Base-by-base conservation (phyloP, 345 rosid species). In the Murraya koenigii region DNA sequence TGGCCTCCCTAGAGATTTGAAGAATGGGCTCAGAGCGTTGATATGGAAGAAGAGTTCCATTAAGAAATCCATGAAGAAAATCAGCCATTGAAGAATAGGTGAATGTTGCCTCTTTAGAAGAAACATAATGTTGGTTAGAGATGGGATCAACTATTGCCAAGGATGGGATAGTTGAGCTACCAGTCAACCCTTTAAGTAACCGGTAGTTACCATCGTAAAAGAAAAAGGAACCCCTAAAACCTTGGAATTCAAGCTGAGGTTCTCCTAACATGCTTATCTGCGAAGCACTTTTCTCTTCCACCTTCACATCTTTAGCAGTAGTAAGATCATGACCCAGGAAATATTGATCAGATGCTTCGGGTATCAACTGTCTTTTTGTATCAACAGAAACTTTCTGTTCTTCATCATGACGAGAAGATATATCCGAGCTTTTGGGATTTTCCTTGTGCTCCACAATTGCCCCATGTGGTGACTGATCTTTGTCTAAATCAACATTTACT, bases 171-270 rank as follows among this genome's bases (percentile, higher is more conserved):
- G 80, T 87, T 74, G 84, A 82, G 66, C 83, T 86, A 84, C 95
- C 97, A 72, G 98, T 94, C 81, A 95, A 79, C 69, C 88, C 78
- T 74, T 80, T 81, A 67, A 92, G 85, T 72, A 94, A 84, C 35
- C 74, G 85, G 74, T 87, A 86, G 84, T 95, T 90, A 77, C 91
- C 96, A 83, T 95, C 98, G 82, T 85, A 80, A 84, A 92, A 90
- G 84, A 86, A 87, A 86, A 95, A 94, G 61, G 92, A 84, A 78
- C 92, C 94, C 49, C 54, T 79, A 75, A 93, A 91, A 58, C 79
- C 84, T 79, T 76, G 84, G 74, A 79, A 68, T 17, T 79, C 79
- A 69, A 38, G 83, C 61, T 82, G 84, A 78, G 80, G 81, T 75
- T 88, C 86, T 78, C 75, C 85, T 26, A 77, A 68, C 70, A 81